phyloP scores from a whole-genome alignment of 352 stramenopile genomes.

The Phytophthora citrophthora region DNA sequence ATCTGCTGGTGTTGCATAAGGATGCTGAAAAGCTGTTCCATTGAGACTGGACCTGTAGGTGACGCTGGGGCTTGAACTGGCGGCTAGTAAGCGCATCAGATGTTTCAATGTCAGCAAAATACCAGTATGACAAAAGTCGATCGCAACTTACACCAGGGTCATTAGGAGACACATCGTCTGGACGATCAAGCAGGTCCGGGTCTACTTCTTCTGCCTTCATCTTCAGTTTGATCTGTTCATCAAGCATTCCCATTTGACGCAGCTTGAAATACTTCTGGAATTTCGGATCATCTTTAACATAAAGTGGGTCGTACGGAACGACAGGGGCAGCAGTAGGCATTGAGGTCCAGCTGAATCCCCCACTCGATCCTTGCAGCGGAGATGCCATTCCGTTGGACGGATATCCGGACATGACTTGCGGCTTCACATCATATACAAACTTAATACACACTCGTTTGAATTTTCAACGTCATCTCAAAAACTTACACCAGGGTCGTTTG shows the following conservation, averaged over 20 bases:
- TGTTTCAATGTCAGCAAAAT: background rate
- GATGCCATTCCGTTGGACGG: slow-evolving; percentile 23
- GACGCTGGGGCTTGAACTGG: slow-evolving; percentile 31
- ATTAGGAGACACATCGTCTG: slow-evolving; percentile 81
- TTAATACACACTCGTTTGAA: slow-evolving; percentile 5
- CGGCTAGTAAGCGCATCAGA: slow-evolving; percentile 35
- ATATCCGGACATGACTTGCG: slow-evolving; percentile 28
- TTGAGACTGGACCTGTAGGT: slow-evolving; percentile 61
- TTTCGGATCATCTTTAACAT: slow-evolving; percentile 78
- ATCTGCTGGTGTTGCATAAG: slow-evolving; percentile 90
- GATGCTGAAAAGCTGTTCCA: slow-evolving; percentile 89
- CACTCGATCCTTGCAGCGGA: slow-evolving; percentile 17
- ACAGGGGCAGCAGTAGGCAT: slow-evolving; percentile 28
- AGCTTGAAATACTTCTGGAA: slow-evolving; percentile 89
- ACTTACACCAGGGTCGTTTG: slow-evolving; percentile 82
- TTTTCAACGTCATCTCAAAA: background rate
- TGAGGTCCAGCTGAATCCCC: slow-evolving; percentile 35
- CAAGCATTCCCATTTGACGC: slow-evolving; percentile 80
- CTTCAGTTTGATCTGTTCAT: slow-evolving; percentile 85
- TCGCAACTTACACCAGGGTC: slow-evolving; percentile 67
- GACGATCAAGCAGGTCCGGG: slow-evolving; percentile 64
- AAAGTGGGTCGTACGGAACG: slow-evolving; percentile 67
- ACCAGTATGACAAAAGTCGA: background rate
- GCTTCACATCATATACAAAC: slow-evolving; percentile 23
- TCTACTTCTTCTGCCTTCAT: slow-evolving; percentile 79